These are phyloP conservation scores for Grammothele lineata DNA, from an alignment of 768 basidiomycete genomes.

Conservation along the genomic window DNA sequence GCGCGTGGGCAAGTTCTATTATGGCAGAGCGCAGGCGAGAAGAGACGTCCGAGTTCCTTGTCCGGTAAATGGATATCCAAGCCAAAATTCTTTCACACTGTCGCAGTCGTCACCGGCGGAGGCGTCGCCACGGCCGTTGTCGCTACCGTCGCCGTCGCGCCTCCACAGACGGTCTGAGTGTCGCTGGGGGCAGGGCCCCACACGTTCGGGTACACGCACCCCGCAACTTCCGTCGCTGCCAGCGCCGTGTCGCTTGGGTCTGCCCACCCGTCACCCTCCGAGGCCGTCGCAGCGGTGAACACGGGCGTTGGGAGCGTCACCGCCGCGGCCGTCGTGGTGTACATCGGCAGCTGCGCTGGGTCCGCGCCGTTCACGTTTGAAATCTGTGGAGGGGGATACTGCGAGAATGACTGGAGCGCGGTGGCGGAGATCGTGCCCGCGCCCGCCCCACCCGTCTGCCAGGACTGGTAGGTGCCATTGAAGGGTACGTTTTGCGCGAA, in stretches of 20 bases:
- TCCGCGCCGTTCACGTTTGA: constrained; percentile 38
- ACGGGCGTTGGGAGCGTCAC: constrained; percentile 54
- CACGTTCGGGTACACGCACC: constrained; percentile 61
- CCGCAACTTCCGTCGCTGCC: constrained; percentile 55
- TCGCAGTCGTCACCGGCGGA: no score
- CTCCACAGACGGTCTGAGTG: constrained; percentile 20
- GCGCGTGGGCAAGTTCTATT: no score
- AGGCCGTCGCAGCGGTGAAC: constrained; percentile 38
- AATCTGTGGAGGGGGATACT: constrained; percentile 54
- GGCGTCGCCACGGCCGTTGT: no score
- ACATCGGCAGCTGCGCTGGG: constrained; percentile 49
- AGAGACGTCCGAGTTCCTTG: no score
- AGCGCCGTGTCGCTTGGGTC: constrained; percentile 44
- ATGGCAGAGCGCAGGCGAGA: no score
- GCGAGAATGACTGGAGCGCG: constrained; percentile 37
- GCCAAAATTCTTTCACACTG: no score
- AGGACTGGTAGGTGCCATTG: constrained; percentile 51
- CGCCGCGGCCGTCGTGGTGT: constrained; percentile 56
- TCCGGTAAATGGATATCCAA: no score
- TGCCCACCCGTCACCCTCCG: constrained; percentile 53
- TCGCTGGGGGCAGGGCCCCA: constrained; percentile 32
- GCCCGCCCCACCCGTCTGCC: constrained; percentile 66
- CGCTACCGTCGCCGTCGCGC: constrained; percentile 7
- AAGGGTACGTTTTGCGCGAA: constrained; percentile 36
- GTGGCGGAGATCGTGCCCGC: constrained; percentile 44